A percentile compares a stretch with the other conserved stretches of the same genome.
Evolutionary conservation across 108 stramenopile species (phyloP).

Genomic region (Pseudonitzschia delicatissima): DNA sequence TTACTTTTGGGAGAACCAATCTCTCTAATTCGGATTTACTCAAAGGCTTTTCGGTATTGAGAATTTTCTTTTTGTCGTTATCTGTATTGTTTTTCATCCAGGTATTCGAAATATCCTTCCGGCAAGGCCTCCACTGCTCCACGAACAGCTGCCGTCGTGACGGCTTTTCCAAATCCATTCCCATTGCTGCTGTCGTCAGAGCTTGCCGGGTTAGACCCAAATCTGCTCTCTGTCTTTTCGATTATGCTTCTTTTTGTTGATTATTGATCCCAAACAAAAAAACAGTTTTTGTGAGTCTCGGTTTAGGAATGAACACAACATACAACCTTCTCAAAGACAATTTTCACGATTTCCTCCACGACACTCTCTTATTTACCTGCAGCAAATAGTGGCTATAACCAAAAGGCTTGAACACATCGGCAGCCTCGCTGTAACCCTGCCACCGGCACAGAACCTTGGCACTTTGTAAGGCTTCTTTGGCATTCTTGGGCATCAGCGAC

Average conservation of each 20-base stretch:
- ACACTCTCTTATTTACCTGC: slow-evolving; percentile 25
- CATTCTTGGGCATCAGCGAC: too few species aligned
- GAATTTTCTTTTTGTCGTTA: background rate
- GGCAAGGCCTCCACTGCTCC: slow-evolving; percentile 73
- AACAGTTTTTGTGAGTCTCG: background rate
- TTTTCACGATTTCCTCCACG: background rate
- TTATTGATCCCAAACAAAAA: background rate
- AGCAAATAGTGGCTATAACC: slow-evolving; percentile 63
- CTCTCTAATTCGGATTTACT: too few species aligned
- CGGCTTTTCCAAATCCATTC: background rate
- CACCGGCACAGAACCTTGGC: slow-evolving; percentile 50
- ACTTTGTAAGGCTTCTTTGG: too few species aligned
- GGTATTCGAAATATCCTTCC: slow-evolving; percentile 76
- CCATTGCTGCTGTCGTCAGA: background rate
- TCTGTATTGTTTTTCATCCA: slow-evolving; percentile 43
- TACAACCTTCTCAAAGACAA: background rate
- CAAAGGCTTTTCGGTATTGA: background rate
- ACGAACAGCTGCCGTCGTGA: slow-evolving; percentile 57
- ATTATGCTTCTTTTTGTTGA: background rate
- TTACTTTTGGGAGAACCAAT: slow-evolving; percentile 6
- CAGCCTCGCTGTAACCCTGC: slow-evolving; percentile 59
- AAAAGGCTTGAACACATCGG: slow-evolving; percentile 68
- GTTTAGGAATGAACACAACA: too few species aligned
- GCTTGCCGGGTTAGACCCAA: background rate
- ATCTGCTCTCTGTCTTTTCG: background rate